Evolutionary conservation across 768 basidiomycete genomes (phyloP).

Genomic region (Termitomyces titanicus): DNA sequence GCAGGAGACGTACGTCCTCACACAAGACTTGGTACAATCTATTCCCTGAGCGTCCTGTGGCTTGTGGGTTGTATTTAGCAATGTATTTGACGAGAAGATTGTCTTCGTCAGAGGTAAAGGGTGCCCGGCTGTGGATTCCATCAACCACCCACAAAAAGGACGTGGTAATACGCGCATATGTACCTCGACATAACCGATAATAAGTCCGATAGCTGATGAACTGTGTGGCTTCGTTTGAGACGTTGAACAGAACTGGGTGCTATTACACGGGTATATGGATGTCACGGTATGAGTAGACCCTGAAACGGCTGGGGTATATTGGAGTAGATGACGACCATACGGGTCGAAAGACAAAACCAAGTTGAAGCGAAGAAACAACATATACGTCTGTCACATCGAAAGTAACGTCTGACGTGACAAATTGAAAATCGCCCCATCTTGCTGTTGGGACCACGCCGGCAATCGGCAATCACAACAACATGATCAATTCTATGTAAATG

Average conservation of each 20-base stretch:
- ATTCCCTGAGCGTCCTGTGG: conserved; percentile 42
- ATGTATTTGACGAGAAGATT: conserved; percentile 40
- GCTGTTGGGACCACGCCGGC: no score
- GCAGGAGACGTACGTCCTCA: conserved; percentile 38
- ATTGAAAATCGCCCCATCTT: not conserved
- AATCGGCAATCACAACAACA: no score
- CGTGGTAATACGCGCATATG: not conserved
- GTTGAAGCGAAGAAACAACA: not conserved
- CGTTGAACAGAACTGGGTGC: not conserved
- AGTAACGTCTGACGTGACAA: not conserved
- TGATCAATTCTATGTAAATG: no score
- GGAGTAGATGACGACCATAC: not conserved
- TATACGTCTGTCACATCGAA: conserved; percentile 8
- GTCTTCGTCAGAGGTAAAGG: conserved; percentile 40
- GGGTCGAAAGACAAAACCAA: not conserved
- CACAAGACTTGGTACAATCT: conserved; percentile 38
- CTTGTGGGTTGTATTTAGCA: conserved; percentile 41
- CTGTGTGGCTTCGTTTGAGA: not conserved
- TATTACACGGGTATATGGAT: not conserved
- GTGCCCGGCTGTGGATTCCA: conserved; percentile 14
- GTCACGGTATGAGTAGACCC: no score
- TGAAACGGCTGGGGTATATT: not conserved
- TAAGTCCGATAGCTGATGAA: not conserved
- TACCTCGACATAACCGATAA: conserved; percentile 9
- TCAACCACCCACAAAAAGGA: not conserved